These are phyloP conservation scores for Cyclotella sp. DNA, from an alignment of 108 stramenopile species.

Conservation along the genomic window DNA sequence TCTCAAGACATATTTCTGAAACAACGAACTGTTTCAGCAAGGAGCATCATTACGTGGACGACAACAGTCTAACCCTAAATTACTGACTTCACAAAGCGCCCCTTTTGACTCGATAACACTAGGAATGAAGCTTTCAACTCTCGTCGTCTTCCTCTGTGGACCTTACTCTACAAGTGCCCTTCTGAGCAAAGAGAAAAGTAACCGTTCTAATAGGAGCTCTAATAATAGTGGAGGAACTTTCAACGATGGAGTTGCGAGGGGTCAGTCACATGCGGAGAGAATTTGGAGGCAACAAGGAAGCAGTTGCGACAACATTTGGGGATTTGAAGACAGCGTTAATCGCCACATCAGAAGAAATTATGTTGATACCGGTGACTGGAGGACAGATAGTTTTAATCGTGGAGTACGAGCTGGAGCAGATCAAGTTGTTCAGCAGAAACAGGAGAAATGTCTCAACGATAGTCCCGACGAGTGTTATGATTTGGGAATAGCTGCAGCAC, in stretches of 20 bases:
- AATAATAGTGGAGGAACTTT: background rate
- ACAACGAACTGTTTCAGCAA: too few relatives aligned
- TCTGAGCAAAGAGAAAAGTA: background rate
- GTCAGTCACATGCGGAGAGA: background rate
- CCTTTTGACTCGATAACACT: too few relatives aligned
- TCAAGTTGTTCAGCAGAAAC: slow-evolving; percentile 2
- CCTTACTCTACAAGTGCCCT: background rate
- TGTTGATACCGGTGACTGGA: slow-evolving; percentile 8
- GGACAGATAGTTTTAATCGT: background rate
- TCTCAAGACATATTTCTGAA: too few relatives aligned
- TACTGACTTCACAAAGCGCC: too few relatives aligned
- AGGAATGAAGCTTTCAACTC: slow-evolving; percentile 5
- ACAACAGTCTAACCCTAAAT: too few relatives aligned
- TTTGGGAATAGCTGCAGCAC: slow-evolving; percentile 3
- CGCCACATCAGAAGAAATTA: background rate
- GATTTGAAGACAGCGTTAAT: slow-evolving; percentile 3
- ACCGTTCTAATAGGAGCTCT: background rate
- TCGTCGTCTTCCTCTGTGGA: background rate
- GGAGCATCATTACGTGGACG: too few relatives aligned
- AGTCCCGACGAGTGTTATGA: slow-evolving; percentile 12
- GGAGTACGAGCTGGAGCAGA: background rate
- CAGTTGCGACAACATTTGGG: slow-evolving; percentile 7
- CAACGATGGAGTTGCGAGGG: slow-evolving; percentile 11
- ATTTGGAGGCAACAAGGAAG: background rate
- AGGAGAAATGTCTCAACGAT: slow-evolving; percentile 1